Base-by-base conservation (phyloP, 352 stramenopile species). In the Elongisporangium anandrum region DNA sequence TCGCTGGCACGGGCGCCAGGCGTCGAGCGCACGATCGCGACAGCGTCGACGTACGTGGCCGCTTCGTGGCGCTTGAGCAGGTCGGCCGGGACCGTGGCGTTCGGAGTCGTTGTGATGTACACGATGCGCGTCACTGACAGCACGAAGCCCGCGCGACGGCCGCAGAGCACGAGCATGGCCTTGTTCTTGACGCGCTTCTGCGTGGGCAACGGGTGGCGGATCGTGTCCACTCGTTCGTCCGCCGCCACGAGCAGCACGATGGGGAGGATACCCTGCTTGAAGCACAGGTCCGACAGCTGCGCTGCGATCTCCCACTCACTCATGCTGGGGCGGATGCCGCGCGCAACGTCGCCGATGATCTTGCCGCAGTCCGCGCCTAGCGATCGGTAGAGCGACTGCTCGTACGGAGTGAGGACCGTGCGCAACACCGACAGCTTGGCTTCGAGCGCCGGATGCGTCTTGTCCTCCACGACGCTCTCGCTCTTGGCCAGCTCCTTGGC, bases 161-260 rank as follows among this genome's bases (percentile, higher is more conserved):
- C 81, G 38, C 81, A 92, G 50, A 92, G 79, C 58, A 89, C 81
- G 26, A 92, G 68, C 81, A 92, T 88, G 20, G 68, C 77, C 62
- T 92, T 92, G 63, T 87, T 73, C 57, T 85, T 84, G 8, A 87
- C 69, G 24, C 69, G 69, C 56, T 92, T 92, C 20, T 73, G 79
- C 1, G 81, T 92, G 22, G 81, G 81, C 26, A 92, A 62, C 20
- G 79, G 79, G 59, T 92, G 81, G 34, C 81, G 79, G 41, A 86
- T 88, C 45, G 60, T 68, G 56, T 92, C 81, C 15, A 81, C 58
- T 12, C 81, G 81, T 56, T 92, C 81, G 51, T 92, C 81, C 6
- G 75, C 77, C 1, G 81, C 81, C 21, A 88, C 72, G 21, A 92
- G 61, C 57, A 81, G 60, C 29, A 91, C 79, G 0, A 88, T 63